Percentiles rank a stretch among this genome's conserved stretches.
Evolutionary conservation across 352 stramenopile species (phyloP).

Genomic region (Phytophthora litchii): DNA sequence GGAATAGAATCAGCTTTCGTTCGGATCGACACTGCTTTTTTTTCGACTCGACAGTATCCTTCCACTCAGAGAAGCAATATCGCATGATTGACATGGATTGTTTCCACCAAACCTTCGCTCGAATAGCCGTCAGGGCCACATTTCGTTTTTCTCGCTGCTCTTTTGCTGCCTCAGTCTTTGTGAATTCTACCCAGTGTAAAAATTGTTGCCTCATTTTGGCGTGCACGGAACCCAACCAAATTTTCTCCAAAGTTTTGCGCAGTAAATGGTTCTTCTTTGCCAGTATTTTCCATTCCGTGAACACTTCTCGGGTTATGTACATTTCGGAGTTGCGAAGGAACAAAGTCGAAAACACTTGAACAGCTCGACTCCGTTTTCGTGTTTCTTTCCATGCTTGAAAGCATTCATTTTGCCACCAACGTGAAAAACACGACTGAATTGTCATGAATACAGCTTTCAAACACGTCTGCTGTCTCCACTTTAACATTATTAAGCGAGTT

Average conservation of each 20-base stretch:
- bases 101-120: slow-evolving; percentile 44
- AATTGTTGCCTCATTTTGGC: slow-evolving; percentile 43
- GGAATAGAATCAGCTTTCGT: slow-evolving; percentile 20
- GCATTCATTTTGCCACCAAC: slow-evolving; percentile 19
- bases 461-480: slow-evolving; percentile 24
- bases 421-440: slow-evolving; percentile 11
- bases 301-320: slow-evolving; percentile 6
- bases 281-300: slow-evolving; percentile 33
- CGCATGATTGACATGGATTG: slow-evolving; percentile 33
- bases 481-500: background rate
- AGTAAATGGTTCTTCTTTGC: slow-evolving; percentile 35
- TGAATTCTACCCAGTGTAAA: slow-evolving; percentile 32
- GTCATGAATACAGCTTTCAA: slow-evolving; percentile 12
- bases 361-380: slow-evolving; percentile 11
- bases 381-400: slow-evolving; percentile 31
- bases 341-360: slow-evolving; percentile 29
- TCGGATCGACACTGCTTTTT: slow-evolving; percentile 17
- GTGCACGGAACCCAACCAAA: slow-evolving; percentile 50
- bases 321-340: slow-evolving; percentile 18
- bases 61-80: slow-evolving; percentile 41
- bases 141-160: slow-evolving; percentile 32
- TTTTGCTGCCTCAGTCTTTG: slow-evolving; percentile 13
- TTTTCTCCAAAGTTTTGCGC: slow-evolving; percentile 35
- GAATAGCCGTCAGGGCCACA: slow-evolving; percentile 36
- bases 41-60: slow-evolving; percentile 1